A percentile compares a stretch with the other conserved stretches of the same genome.
Evolutionary conservation across 352 stramenopile species (phyloP).

Genomic region (Globisporangium spinosum): DNA sequence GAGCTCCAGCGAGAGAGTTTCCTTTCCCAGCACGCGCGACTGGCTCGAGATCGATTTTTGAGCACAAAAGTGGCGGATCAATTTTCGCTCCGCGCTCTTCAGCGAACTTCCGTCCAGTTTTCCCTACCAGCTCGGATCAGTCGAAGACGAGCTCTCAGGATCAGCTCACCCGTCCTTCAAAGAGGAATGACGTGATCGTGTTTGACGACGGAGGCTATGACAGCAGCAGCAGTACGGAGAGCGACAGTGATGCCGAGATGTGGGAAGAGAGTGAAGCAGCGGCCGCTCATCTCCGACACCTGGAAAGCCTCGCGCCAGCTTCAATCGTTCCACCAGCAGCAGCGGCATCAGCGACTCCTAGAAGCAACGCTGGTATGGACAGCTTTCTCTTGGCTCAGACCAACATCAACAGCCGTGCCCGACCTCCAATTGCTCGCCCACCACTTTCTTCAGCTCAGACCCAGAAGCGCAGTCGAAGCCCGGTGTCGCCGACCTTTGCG

Average conservation of each 20-base stretch:
- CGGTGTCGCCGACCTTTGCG: neutral
- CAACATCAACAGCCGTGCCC: neutral
- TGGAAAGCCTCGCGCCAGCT: constrained; percentile 2
- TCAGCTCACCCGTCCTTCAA: neutral
- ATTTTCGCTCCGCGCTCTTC: constrained; percentile 8
- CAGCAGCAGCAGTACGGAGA: constrained; percentile 14
- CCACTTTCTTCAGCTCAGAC: neutral
- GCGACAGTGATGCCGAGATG: constrained; percentile 8
- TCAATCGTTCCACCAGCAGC: neutral
- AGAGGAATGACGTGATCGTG: constrained; percentile 3
- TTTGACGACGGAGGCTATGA: constrained; percentile 10
- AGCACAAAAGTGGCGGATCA: neutral
- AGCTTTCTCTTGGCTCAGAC: neutral
- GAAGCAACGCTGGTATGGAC: neutral
- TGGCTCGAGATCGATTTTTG: constrained; percentile 11
- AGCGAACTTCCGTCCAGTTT: neutral
- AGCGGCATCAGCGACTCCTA: neutral
- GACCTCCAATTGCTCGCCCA: neutral
- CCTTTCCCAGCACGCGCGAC: neutral
- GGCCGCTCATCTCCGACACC: constrained; percentile 1
- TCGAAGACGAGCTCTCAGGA: neutral
- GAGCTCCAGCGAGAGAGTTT: constrained; percentile 3
- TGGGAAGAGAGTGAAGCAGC: constrained; percentile 8
- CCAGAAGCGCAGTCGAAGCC: constrained; percentile 4
- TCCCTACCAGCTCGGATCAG: neutral